Evolutionary conservation across 805 yeast genomes (phyloP).

Genomic region (Saccharomycopsis schoenii): DNA sequence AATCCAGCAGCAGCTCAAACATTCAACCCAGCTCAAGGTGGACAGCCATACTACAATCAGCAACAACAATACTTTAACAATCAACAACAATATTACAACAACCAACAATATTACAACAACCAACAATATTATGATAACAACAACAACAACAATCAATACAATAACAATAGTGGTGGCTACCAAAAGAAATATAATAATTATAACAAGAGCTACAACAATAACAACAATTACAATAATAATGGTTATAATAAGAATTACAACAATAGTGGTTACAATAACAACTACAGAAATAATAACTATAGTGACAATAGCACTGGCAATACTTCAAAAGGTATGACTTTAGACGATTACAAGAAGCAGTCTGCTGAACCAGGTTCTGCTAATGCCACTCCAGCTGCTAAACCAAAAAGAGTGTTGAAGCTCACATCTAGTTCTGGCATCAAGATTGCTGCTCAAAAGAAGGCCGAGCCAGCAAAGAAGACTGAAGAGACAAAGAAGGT

Average conservation of each 20-base stretch:
- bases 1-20: conserved; percentile 8
- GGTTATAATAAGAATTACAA: conserved; percentile 20
- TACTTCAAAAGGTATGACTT: conserved; percentile 46
- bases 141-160: conserved; percentile 17
- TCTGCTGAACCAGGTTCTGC: conserved; percentile 30
- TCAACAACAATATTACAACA: conserved; percentile 6
- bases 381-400: conserved; percentile 36
- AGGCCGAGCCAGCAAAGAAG: conserved; percentile 24
- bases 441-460: conserved; percentile 44
- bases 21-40: conserved; percentile 7
- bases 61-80: neutral
- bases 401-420: conserved; percentile 52
- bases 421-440: conserved; percentile 57
- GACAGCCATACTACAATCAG: conserved; percentile 8
- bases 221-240: conserved; percentile 22
- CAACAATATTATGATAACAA: conserved; percentile 2
- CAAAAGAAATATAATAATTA: conserved; percentile 9
- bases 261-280: conserved; percentile 20
- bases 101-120: neutral
- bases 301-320: conserved; percentile 19
- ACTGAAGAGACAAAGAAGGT: conserved; percentile 21
- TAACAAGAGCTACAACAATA: conserved; percentile 14
- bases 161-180: conserved; percentile 21
- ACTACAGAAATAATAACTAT: conserved; percentile 18
- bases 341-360: conserved; percentile 75